Evolutionary conservation across 176 grass and related monocot species (phyloP).

Genomic region (Secale cereale): DNA sequence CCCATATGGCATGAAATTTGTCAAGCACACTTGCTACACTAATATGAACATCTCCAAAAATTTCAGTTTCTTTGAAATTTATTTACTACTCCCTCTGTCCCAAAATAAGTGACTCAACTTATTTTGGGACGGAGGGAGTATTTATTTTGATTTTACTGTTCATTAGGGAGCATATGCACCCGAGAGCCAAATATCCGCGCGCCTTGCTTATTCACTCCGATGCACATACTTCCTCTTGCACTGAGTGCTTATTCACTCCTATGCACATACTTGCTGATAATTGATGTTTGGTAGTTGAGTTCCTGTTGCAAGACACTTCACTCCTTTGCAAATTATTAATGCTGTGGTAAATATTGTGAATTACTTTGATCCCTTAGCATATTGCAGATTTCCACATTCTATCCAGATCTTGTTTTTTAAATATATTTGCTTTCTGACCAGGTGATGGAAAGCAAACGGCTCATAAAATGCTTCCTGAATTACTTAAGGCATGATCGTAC

Average conservation of each 20-base stretch:
- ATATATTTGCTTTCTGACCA: constrained; percentile 36
- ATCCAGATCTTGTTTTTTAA: neutral
- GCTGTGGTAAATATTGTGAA: neutral
- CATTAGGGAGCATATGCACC: too few species aligned
- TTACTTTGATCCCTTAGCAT: neutral
- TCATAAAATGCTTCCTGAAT: constrained; percentile 98
- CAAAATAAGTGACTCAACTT: too few species aligned
- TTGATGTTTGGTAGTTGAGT: neutral
- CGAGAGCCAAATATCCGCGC: too few species aligned
- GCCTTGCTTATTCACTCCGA: neutral
- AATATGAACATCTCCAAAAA: too few species aligned
- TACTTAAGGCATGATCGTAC: constrained; percentile 81
- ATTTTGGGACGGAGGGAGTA: too few species aligned
- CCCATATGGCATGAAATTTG: too few species aligned
- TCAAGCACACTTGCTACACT: too few species aligned
- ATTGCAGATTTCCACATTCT: neutral
- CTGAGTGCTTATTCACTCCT: neutral
- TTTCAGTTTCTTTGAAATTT: too few species aligned
- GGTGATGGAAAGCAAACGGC: constrained; percentile 99
- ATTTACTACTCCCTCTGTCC: too few species aligned
- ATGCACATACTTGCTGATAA: constrained; percentile 9
- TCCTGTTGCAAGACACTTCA: neutral
- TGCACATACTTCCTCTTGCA: constrained; percentile 9
- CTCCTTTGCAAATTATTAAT: neutral
- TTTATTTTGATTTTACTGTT: too few species aligned